Conservation (phyloP, 2,329 filamentous ascomycete species). For the Laburnicola sp. region DNA sequence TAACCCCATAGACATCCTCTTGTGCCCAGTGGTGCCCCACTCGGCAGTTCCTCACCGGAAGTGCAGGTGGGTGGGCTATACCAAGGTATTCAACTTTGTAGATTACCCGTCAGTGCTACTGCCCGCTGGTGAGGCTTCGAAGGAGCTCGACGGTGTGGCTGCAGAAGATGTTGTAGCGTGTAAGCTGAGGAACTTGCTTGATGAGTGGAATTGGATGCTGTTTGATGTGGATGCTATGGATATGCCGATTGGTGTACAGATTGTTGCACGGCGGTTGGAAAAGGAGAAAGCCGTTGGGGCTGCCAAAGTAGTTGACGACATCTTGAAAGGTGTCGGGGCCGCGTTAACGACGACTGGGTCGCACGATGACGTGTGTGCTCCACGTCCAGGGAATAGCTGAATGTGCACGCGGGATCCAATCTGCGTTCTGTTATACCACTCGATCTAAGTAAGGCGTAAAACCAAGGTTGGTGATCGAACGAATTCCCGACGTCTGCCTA, state of each 20-base stretch:
- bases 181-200: conserved; percentile 54
- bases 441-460: too few relatives aligned
- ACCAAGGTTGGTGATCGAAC: too few relatives aligned
- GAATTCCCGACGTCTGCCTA: too few relatives aligned
- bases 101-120: conserved; percentile 64
- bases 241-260: conserved; percentile 44
- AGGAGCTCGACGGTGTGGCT: conserved; percentile 44
- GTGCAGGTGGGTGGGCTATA: conserved; percentile 59
- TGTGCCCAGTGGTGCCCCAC: conserved; percentile 65
- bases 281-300: conserved; percentile 47
- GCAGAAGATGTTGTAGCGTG: conserved; percentile 41
- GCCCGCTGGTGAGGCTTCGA: conserved; percentile 55
- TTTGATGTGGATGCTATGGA: conserved; percentile 40
- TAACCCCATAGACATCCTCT: conserved; percentile 56
- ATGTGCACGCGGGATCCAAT: too few relatives aligned
- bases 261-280: conserved; percentile 41
- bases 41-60: conserved; percentile 55
- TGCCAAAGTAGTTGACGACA: conserved; percentile 32
- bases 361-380: too few relatives aligned
- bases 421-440: too few relatives aligned
- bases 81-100: conserved; percentile 64
- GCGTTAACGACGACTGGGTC: too few relatives aligned
- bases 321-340: conserved; percentile 14
- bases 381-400: too few relatives aligned
- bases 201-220: conserved; percentile 56